Conservation (phyloP, 1,139 yeast species). For the Protomyces pachydermus region DNA sequence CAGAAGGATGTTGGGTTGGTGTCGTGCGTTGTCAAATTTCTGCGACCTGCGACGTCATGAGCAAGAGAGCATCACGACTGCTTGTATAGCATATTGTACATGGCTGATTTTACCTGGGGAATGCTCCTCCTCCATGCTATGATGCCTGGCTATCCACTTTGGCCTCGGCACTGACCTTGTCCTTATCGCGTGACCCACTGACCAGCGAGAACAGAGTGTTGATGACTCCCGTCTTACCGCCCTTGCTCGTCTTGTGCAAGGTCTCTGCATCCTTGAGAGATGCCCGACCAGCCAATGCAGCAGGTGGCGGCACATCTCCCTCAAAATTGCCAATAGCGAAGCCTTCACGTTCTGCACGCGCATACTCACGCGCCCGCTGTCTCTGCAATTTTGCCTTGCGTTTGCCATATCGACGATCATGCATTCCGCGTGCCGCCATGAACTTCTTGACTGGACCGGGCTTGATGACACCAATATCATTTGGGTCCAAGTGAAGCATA, state of each 20-base stretch:
- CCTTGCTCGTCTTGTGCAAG: constrained; percentile 14
- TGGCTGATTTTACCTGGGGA: too few species aligned
- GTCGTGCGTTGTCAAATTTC: too few species aligned
- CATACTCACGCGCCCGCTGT: constrained; percentile 23
- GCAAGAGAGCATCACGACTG: too few species aligned
- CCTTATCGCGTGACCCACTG: constrained; percentile 17
- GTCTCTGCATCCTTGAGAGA: constrained; percentile 9
- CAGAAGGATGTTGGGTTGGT: too few species aligned
- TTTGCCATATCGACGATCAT: constrained; percentile 13
- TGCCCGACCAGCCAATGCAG: constrained; percentile 25
- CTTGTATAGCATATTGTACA: too few species aligned
- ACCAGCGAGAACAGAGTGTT: constrained; percentile 22
- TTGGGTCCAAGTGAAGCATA: constrained; percentile 9
- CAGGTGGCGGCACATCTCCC: constrained; percentile 19
- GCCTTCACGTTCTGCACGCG: constrained; percentile 23
- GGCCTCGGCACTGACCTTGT: neutral
- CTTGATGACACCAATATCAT: constrained; percentile 24
- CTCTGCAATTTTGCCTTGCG: constrained; percentile 16
- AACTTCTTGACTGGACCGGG: constrained; percentile 23
- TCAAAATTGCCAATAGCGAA: constrained; percentile 18
- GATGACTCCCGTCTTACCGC: constrained; percentile 17
- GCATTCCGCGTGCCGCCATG: constrained; percentile 21
- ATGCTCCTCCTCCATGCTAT: too few species aligned
- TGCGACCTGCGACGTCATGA: too few species aligned
- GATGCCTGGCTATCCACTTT: neutral